These are phyloP conservation scores for Myriangium duriaei DNA, from an alignment of 2,329 filamentous ascomycete species.

Conservation along the genomic window DNA sequence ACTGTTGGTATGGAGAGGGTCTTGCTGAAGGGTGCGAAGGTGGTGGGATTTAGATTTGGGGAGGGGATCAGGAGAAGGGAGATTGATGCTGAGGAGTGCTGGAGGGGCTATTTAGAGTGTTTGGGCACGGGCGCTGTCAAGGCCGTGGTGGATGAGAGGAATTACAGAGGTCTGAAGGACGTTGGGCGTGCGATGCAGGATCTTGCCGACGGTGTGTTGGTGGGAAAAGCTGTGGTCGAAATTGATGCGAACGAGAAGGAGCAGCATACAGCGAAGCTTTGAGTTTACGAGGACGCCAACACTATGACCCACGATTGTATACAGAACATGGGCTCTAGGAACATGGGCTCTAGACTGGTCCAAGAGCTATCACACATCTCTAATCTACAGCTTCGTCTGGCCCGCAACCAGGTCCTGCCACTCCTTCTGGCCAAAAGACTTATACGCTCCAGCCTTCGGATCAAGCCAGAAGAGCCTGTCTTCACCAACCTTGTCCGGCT, in stretches of 20 bases:
- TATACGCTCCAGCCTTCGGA: slow-evolving; percentile 46
- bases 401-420: slow-evolving; percentile 59
- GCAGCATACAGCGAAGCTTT: slow-evolving; percentile 16
- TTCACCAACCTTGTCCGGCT: slow-evolving; percentile 41
- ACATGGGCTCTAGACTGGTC: too few species aligned
- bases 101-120: slow-evolving; percentile 39
- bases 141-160: slow-evolving; percentile 37
- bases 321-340: too few species aligned
- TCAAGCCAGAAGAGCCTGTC: slow-evolving; percentile 55
- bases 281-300: too few species aligned
- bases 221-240: slow-evolving; percentile 45
- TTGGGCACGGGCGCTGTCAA: slow-evolving; percentile 36
- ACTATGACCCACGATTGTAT: too few species aligned
- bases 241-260: slow-evolving; percentile 21
- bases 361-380: too few species aligned
- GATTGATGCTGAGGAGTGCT: slow-evolving; percentile 35
- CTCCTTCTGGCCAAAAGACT: slow-evolving; percentile 51
- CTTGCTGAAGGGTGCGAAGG: slow-evolving; percentile 39
- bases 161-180: slow-evolving; percentile 39
- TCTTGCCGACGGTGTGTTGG: slow-evolving; percentile 37
- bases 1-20: slow-evolving; percentile 42
- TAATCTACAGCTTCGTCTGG: slow-evolving; percentile 53
- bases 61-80: slow-evolving; percentile 42
- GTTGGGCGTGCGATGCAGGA: slow-evolving; percentile 40
- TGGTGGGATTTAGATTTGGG: slow-evolving; percentile 46